Conservation (phyloP, 169 alveolate genomes). For the Theileria annulata region DNA sequence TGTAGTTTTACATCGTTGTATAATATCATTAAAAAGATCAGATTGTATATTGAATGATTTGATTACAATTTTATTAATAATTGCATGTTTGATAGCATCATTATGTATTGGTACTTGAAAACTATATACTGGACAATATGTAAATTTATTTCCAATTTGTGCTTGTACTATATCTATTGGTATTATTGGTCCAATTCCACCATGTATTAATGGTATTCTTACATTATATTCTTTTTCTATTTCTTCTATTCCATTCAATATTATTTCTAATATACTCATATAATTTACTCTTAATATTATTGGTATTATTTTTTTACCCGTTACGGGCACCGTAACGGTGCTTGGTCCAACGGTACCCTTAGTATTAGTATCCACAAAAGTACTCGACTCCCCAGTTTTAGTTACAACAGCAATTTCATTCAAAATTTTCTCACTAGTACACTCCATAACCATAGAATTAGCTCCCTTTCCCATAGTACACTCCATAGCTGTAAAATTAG, state of each 20-base stretch:
- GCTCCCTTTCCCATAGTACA: too few relatives aligned
- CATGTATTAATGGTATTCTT: constrained; percentile 82
- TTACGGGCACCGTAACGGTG: too few relatives aligned
- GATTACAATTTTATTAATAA: constrained; percentile 71
- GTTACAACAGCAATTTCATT: too few relatives aligned
- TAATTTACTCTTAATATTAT: constrained; percentile 77
- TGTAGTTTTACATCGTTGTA: constrained; percentile 58
- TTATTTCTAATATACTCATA: constrained; percentile 79
- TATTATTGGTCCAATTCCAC: constrained; percentile 84
- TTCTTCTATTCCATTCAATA: constrained; percentile 78
- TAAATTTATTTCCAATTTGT: constrained; percentile 78
- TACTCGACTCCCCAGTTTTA: too few relatives aligned
- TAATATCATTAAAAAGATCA: constrained; percentile 80
- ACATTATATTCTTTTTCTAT: constrained; percentile 67
- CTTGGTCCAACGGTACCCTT: too few relatives aligned
- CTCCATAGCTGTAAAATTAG: too few relatives aligned
- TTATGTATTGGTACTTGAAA: constrained; percentile 80
- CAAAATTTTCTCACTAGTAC: too few relatives aligned
- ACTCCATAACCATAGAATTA: too few relatives aligned
- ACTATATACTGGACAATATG: constrained; percentile 82
- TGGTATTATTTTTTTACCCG: constrained; percentile 65
- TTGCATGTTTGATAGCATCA: constrained; percentile 82
- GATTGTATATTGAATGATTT: constrained; percentile 80
- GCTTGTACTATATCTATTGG: constrained; percentile 86
- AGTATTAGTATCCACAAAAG: too few relatives aligned